Percentiles rank a stretch among this genome's conserved stretches.
These are phyloP conservation scores for Phyllosticta citriasiana DNA, from an alignment of 2,329 filamentous ascomycete species.

Conservation along the genomic window DNA sequence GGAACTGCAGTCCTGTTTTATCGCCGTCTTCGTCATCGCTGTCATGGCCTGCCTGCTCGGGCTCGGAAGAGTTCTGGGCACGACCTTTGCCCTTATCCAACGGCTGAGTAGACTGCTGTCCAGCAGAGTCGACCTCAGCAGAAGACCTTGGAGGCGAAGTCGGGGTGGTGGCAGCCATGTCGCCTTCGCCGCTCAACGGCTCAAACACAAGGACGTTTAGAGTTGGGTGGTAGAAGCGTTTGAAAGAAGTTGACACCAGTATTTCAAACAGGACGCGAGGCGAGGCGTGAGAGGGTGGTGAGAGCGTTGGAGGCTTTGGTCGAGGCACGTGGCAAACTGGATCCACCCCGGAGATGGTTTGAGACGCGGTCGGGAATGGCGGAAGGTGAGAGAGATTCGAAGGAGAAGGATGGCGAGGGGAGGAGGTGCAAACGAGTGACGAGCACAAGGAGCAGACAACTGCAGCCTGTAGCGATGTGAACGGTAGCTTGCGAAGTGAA, in stretches of 20 bases:
- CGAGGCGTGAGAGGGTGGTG: neutral
- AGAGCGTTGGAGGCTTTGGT: too few relatives aligned
- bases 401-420: neutral
- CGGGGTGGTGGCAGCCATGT: neutral
- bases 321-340: too few relatives aligned
- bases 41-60: neutral
- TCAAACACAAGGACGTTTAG: neutral
- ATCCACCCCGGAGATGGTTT: neutral
- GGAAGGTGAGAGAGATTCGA: neutral
- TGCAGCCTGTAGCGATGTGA: neutral
- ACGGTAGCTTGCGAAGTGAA: neutral
- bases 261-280: neutral
- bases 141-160: neutral
- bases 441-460: neutral
- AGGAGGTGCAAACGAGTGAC: neutral
- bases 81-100: constrained; percentile 4
- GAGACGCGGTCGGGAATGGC: neutral
- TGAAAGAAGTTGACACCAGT: neutral
- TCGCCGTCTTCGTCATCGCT: constrained; percentile 1
- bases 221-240: neutral
- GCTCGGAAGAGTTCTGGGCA: neutral
- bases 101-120: neutral
- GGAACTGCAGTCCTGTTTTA: neutral
- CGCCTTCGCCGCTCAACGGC: neutral
- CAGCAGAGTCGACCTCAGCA: neutral